Percentiles rank a stretch among this genome's conserved stretches.
These are phyloP conservation scores for Xerocomus brunneocitrinus DNA, from an alignment of 768 basidiomycete genomes.

Conservation along the genomic window DNA sequence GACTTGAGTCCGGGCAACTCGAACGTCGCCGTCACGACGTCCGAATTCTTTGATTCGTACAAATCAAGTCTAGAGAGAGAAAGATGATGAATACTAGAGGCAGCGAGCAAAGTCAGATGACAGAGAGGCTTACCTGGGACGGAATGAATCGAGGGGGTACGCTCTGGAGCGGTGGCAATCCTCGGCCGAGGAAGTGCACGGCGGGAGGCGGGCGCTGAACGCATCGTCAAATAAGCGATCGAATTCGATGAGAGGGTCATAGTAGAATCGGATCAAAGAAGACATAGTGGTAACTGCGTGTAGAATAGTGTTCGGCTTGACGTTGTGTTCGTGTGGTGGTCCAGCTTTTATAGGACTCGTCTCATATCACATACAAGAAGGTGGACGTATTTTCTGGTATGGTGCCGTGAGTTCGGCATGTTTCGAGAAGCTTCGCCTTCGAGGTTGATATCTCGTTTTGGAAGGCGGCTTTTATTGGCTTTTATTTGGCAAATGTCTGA, in stretches of 20 bases:
- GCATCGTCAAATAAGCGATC: slow-evolving; percentile 1
- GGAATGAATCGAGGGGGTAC: slow-evolving; percentile 2
- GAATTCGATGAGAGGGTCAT: neutral
- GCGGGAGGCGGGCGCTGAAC: slow-evolving; percentile 5
- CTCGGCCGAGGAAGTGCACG: neutral
- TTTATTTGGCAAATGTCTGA: too few relatives aligned
- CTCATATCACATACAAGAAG: too few relatives aligned
- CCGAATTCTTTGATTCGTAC: slow-evolving; percentile 38
- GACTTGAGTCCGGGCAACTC: slow-evolving; percentile 40
- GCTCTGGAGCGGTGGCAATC: neutral
- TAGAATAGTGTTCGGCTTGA: too few relatives aligned
- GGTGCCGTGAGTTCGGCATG: too few relatives aligned
- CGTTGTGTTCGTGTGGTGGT: too few relatives aligned
- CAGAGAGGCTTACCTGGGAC: slow-evolving; percentile 13
- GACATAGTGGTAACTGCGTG: too few relatives aligned
- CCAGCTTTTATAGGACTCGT: too few relatives aligned
- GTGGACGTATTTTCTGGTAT: too few relatives aligned
- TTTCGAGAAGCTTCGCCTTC: too few relatives aligned
- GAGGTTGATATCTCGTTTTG: too few relatives aligned
- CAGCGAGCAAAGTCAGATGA: neutral
- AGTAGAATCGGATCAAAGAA: slow-evolving; percentile 4
- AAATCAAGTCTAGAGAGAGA: slow-evolving; percentile 39
- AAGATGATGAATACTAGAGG: neutral
- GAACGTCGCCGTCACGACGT: slow-evolving; percentile 45
- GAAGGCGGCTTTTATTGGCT: too few relatives aligned